Base-by-base conservation (phyloP, 2,329 filamentous ascomycete genomes). In the Neonectria coccinea region DNA sequence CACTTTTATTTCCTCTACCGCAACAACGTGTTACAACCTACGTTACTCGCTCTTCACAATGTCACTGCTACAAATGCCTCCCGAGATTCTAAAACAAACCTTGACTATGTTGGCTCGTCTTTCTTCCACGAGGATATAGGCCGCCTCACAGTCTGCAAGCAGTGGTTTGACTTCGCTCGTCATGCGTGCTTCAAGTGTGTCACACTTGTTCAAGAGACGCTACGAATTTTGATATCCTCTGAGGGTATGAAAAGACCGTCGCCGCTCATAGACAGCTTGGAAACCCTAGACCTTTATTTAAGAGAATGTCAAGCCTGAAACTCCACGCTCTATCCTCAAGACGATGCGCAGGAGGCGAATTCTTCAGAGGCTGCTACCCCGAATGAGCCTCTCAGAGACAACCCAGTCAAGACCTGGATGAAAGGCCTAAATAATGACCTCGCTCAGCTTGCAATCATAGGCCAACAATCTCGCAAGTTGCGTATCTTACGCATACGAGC, bases 111-210 rank as follows among this genome's bases (percentile, higher is more conserved):
- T 10, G 70, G 50, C 14, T 41, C 68, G 1, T 57, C 60, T 0
- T 70, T 72, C 48, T 73, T 72, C 42, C 64, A 50, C 1, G 52
- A 68, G 45, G 60, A 72, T 31, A 1, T 66, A 25, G 11, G 51
- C 5, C 70, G 67, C 25, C 67, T 72, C 16, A 62, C 65, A 10
- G 41, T 73, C 45, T 65, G 64, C 63, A 71, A 70, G 44, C 62
- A 59, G 27, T 72, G 68, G 69, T 52, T 67, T 45, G 65, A 64
- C 55, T 67, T 65, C 48, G 68, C 70, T 50, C 67, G 44, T 44
- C 59, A 55, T 16, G 42, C 47, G 27, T 67, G 36, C 44, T 63
- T 52, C 39, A 65, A 61, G 36, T 22, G 8, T 20, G 47, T 68
- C 41, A 50, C 48, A 5, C 47, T 69, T 33, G 63, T 51, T 25